Conservation (phyloP, 768 basidiomycete genomes). For the Leccinum boreale region DNA sequence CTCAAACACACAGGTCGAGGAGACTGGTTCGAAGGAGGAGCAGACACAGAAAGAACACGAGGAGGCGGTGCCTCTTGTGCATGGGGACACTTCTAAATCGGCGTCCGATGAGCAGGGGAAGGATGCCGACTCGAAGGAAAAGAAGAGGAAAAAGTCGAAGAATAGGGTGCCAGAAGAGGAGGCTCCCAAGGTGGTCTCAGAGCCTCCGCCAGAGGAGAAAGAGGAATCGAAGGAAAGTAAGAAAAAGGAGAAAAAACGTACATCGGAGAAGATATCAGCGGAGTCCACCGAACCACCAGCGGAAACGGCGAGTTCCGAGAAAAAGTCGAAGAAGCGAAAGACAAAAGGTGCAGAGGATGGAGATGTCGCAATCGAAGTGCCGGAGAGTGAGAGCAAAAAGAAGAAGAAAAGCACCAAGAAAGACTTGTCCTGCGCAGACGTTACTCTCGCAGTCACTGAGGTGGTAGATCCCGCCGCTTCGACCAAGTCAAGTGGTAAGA, state of each 20-base stretch:
- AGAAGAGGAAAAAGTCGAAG: neutral
- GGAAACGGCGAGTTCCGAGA: slow-evolving; percentile 11
- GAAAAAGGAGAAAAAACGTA: slow-evolving; percentile 20
- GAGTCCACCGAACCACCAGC: slow-evolving; percentile 19
- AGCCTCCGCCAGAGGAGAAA: neutral
- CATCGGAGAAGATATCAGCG: slow-evolving; percentile 10
- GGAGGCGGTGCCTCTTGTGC: neutral
- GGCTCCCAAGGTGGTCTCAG: neutral
- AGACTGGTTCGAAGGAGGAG: slow-evolving; percentile 5
- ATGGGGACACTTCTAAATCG: neutral
- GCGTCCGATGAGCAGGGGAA: slow-evolving; percentile 4
- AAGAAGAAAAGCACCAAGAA: slow-evolving; percentile 22
- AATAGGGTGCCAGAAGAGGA: neutral
- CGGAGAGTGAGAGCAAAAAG: slow-evolving; percentile 20
- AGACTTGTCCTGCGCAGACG: slow-evolving; percentile 6
- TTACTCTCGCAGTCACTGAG: slow-evolving; percentile 4
- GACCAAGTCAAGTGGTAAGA: slow-evolving; percentile 18
- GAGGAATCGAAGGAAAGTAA: slow-evolving; percentile 5
- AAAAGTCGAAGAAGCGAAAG: slow-evolving; percentile 36
- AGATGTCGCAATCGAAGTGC: slow-evolving; percentile 5
- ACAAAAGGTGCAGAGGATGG: slow-evolving; percentile 14
- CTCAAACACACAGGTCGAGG: neutral
- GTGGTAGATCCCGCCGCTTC: slow-evolving; percentile 9
- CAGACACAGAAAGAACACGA: neutral
- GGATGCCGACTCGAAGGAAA: neutral